Evolutionary conservation across 2,329 filamentous ascomycete species (phyloP), one percentile per base, ranked within the genome.

Genomic region (Lachnellula occidentalis): DNA sequence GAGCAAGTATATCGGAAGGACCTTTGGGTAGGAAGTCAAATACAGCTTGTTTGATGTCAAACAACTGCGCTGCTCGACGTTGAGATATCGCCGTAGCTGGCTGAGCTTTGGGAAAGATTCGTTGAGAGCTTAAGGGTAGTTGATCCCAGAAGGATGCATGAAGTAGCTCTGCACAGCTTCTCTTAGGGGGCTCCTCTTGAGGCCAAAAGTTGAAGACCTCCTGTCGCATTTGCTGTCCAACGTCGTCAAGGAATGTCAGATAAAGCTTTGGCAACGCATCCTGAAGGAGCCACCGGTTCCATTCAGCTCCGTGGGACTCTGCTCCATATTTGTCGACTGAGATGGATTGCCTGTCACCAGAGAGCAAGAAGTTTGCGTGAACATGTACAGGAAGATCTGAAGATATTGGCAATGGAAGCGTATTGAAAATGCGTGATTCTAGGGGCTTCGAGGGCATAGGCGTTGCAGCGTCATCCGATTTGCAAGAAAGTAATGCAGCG

Each of bases 281-380:
- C 27, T 57, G 34, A 3, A 67, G 49, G 5, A 69, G 58, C 56
- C 59, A 61, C 11, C 31, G 24, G 21, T 69, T 69, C 62, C 63
- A 69, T 7, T 46, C 34, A 8, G 60, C 51, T 17, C 48, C 55
- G n/a, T 51, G 21, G 19, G 63, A 53, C 17, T 57, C 39, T 8
- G 48, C 41, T 9, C 55, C 51, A 43, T 54, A 31, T 6, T 61
- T 60, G 15, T 63, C 60, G 9, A 63, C 42, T 4, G 53, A 41
- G 9, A 69, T 56, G 3, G 63, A 63, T 34, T 57, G 58, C 12
- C 67, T 58, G 39, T 69, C 67, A 5, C 66, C 66, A 14, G 64
- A 64, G 9, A 69, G 59, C 12, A 50, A 57, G 45, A 69, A 69
- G n/a, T 62, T 66, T 24, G 61, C 66, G 45, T 69, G 64, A n/a